Base-by-base conservation (phyloP, 306 rosid genomes). In the Cucurbita argyrosperma region DNA sequence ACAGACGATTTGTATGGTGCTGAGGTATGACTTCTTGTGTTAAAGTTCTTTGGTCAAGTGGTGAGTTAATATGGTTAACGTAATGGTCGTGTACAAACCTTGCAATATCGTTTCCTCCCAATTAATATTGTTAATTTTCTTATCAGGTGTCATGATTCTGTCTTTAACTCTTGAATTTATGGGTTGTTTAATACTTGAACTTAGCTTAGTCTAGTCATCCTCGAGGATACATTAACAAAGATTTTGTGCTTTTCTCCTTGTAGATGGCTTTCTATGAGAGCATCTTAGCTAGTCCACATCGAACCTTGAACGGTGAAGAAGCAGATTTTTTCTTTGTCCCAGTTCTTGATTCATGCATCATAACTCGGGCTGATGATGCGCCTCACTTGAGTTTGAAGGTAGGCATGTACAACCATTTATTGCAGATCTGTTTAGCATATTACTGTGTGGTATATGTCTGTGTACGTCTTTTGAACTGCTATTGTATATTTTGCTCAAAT, bases 301-400 rank as follows among this genome's bases (percentile, higher is more conserved):
- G 99, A 80, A 94, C 99, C 64, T 79, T 88, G 82, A 88, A 87
- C 49, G 99, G 97, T 49, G 95, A 88, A 78, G 97, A 94, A 83
- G 99, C 99, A 67, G 99, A 94, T 63, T 94, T 83, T 85, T 94
- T 87, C 91, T 94, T 88, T 76, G 97, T 89, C 80, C 99, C 99
- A 49, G 95, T 88, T 81, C 97, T 94, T 76, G 99, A 94, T 89
- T 82, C 96, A 52, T 94, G 99, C 82, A 85, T 94, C 80, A 94
- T 94, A 76, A 87, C 90, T 78, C 99, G 97, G 9, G 97, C 97
- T 16, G 91, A 81, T 75, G 97, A 94, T 82, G 95, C 99, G 78
- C 99, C 99, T 77, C 96, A 90, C 85, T 81, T 94, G 83, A 94
- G 87, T 74, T 7, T 84, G 86, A 37, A 76, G 96, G 99, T 91